Base-by-base conservation (phyloP, 2,329 filamentous ascomycete genomes). In the Scleromitrula shiraiana region DNA sequence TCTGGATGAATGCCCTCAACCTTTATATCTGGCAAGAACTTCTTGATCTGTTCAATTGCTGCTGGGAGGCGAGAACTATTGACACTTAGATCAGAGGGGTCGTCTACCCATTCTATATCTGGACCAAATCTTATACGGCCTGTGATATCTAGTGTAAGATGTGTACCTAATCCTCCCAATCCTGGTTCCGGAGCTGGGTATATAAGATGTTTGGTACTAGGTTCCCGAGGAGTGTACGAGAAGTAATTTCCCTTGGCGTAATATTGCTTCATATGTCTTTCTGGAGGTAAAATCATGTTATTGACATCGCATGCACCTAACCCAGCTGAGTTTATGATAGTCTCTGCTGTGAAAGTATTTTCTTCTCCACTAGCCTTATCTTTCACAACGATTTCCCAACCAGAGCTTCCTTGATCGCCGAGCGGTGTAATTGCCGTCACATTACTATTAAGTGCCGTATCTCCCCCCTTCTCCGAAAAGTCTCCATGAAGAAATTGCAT, bases 221-320 rank as follows among this genome's bases (percentile, higher is more conserved):
- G 90, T 1, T 62, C 62, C 0, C 82, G 78, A 1, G 79, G 71
- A 0, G 75, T 68, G 69, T 96, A 97, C 24, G 83, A 85, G 69
- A 94, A 97, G 70, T 98, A 98, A 52, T 88, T 91, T 1, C 93
- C 93, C 70, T 98, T 98, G 50, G 91, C 91, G 68, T 85, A 97
- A 71, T 78, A 86, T 5, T 88, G 76, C 20, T 67, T 76, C 32
- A 71, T 70, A 42, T 80, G 80, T 5, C 75, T 67, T 1, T 69
- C 65, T 0, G 68, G 57, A 0, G 83, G 80, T 0, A 88, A 73
- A 30, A 97, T 77, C 76, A 90, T 83, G 69, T 97, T 98, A 61
- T 85, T 83, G 37, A 97, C 71, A 19, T 70, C 70, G 43, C 83
- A 83, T 17, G 90, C 87, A 52, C 78, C 80, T 14, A 96, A 78